phyloP scores from a whole-genome alignment of 305 asterid species.

The Solanum hybrid region DNA sequence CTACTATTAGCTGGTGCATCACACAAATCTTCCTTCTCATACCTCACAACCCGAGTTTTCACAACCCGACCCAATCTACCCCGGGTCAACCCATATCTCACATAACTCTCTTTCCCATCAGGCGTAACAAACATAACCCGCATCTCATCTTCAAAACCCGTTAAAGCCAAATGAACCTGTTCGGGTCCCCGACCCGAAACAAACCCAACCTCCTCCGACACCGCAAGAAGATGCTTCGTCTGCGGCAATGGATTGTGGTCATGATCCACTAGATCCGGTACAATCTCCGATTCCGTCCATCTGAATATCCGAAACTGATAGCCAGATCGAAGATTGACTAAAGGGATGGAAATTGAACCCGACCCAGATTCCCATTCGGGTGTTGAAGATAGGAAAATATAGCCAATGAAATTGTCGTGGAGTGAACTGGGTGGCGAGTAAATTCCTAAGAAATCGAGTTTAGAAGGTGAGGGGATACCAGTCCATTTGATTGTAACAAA shows the following conservation, averaged over 20 bases:
- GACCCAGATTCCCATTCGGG: slow-evolving; percentile 78
- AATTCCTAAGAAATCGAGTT: slow-evolving; percentile 83
- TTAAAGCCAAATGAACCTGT: slow-evolving; percentile 77
- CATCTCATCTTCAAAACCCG: slow-evolving; percentile 78
- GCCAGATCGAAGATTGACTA: slow-evolving; percentile 57
- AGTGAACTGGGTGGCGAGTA: slow-evolving; percentile 65
- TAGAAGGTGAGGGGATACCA: slow-evolving; percentile 45
- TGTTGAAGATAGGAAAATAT: slow-evolving; percentile 51
- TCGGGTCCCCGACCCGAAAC: slow-evolving; percentile 66
- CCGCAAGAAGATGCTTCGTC: slow-evolving; percentile 59
- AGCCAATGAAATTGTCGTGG: slow-evolving; percentile 65
- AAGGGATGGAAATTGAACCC: slow-evolving; percentile 61
- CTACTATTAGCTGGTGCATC: slow-evolving; percentile 69
- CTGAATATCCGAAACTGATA: slow-evolving; percentile 83
- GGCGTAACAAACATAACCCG: slow-evolving; percentile 85
- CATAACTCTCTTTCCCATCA: slow-evolving; percentile 57
- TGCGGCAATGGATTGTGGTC: slow-evolving; percentile 85
- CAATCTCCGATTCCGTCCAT: slow-evolving; percentile 56
- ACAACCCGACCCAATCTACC: slow-evolving; percentile 32
- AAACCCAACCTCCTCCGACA: slow-evolving; percentile 44
- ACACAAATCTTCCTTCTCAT: slow-evolving; percentile 86
- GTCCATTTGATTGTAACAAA: slow-evolving; percentile 56
- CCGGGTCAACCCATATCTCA: slow-evolving; percentile 52
- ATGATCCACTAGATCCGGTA: slow-evolving; percentile 54
- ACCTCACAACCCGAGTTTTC: slow-evolving; percentile 43